phyloP scores from a whole-genome alignment of 1,284 basidiomycete genomes.

The Singerocomus inundabilis region DNA sequence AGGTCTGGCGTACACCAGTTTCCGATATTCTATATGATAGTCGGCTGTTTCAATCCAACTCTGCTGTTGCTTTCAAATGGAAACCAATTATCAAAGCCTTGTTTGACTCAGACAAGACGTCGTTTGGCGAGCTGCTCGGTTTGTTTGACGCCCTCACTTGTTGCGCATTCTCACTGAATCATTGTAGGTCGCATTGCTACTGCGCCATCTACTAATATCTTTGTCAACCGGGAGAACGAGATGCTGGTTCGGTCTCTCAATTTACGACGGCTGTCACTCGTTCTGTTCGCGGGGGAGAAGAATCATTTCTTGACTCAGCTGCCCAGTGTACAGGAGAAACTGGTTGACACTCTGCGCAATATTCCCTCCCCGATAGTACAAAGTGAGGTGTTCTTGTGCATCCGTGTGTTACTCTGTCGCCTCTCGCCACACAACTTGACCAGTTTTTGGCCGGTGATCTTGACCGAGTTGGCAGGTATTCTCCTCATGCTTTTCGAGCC shows the following conservation, averaged over 20 bases:
- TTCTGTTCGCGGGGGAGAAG: conserved; percentile 82
- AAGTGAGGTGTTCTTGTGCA: conserved; percentile 92
- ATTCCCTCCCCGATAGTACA: conserved; percentile 83
- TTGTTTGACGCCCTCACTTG: conserved; percentile 23
- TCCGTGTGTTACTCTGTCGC: conserved; percentile 90
- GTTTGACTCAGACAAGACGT: conserved; percentile 85
- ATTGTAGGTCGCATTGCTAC: conserved; percentile 75
- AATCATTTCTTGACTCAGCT: conserved; percentile 90
- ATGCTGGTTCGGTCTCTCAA: conserved; percentile 87
- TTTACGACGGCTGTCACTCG: conserved; percentile 84
- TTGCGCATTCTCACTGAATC: conserved; percentile 10
- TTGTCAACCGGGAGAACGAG: conserved; percentile 94
- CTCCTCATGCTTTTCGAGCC: not conserved
- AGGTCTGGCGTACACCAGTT: conserved; percentile 83
- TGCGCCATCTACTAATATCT: conserved; percentile 91
- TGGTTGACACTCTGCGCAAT: conserved; percentile 90
- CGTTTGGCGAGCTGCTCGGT: conserved; percentile 84
- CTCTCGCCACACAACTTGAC: conserved; percentile 89
- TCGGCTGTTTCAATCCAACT: conserved; percentile 79
- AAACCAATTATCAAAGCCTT: conserved; percentile 75
- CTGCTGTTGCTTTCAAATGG: conserved; percentile 65
- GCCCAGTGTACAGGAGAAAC: conserved; percentile 92
- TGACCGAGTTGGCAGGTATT: conserved; percentile 80
- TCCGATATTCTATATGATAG: conserved; percentile 83
- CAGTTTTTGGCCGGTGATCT: conserved; percentile 95